Percentiles rank a stretch among this genome's conserved stretches.
Evolutionary conservation across 2,329 filamentous ascomycete species (phyloP).

Genomic region (Alternaria dauci): DNA sequence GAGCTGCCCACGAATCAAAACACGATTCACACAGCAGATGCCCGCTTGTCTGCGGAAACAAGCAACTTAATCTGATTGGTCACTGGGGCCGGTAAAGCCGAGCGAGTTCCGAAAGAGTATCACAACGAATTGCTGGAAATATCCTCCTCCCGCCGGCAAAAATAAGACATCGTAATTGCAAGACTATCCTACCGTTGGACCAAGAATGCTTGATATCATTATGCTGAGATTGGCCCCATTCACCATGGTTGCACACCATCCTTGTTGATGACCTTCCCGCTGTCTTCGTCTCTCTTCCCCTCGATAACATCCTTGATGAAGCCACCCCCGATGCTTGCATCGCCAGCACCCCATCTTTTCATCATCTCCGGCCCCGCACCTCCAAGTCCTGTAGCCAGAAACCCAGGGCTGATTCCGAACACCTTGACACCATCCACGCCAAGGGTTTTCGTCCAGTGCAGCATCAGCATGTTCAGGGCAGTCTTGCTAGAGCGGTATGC

Average conservation of each 20-base stretch:
- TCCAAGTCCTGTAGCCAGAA: conserved; percentile 56
- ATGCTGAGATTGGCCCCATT: no score
- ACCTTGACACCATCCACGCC: conserved; percentile 59
- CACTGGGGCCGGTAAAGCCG: no score
- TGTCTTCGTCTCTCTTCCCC: conserved; percentile 51
- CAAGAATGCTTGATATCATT: no score
- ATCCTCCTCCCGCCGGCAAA: no score
- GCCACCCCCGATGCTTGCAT: conserved; percentile 48
- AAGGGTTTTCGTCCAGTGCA: conserved; percentile 57
- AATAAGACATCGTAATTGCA: no score
- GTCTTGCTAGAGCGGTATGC: conserved; percentile 56
- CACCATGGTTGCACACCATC: conserved; percentile 52
- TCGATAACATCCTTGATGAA: conserved; percentile 53
- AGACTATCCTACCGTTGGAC: no score
- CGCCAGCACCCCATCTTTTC: conserved; percentile 50
- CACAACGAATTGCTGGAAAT: no score
- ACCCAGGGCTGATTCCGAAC: conserved; percentile 57
- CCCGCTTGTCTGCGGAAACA: no score
- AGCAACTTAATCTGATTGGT: no score
- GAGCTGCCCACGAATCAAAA: no score
- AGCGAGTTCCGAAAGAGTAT: no score
- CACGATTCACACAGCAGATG: no score
- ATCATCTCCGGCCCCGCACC: conserved; percentile 44
- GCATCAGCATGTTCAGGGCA: conserved; percentile 60
- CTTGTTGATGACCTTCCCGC: conserved; percentile 49